Evolutionary conservation across 176 grass and related monocot genomes (phyloP), one percentile per base, ranked within the genome.

Genomic region (Zea mays): DNA sequence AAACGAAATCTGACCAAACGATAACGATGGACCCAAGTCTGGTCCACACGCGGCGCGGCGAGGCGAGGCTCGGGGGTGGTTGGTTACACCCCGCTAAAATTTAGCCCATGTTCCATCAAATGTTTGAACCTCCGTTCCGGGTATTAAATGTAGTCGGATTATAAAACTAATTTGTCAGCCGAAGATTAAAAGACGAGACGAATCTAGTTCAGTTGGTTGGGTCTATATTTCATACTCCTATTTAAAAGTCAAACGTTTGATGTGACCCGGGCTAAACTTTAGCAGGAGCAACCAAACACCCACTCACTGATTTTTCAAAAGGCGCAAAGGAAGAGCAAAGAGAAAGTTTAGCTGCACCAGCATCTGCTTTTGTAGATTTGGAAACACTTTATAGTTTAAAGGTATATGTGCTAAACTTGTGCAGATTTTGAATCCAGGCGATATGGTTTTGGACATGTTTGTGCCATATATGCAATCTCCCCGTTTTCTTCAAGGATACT

Each of bases 21-120:
- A n/a, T 69, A 86, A 75, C 71, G 63, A 86, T 76, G 19, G 56
- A 14, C 16, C 10, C 44, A 21, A 62, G 20, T 1, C 15, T 10
- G 34, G 41, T 27, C 52, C 19, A 16, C 48, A 15, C 50, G 50
- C 5, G 15, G 12, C 19, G 16, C 17, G 6, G 16, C 50, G 12
- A 49, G 47, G 1, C 48, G 43, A 45, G 7, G 10, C 45, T 52
- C n/a, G n/a, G n/a, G n/a, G n/a, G n/a, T n/a, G n/a, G n/a, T n/a
- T n/a, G n/a, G n/a, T n/a, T n/a, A n/a, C n/a, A n/a, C n/a, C n/a
- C n/a, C n/a, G n/a, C n/a, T n/a, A n/a, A n/a, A n/a, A n/a, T n/a
- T n/a, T n/a, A n/a, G n/a, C n/a, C n/a, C n/a, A n/a, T n/a, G n/a
- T n/a, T n/a, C n/a, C n/a, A n/a, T n/a, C n/a, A n/a, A n/a, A n/a